A percentile compares a stretch with the other conserved stretches of the same genome.
phyloP scores from a whole-genome alignment of 1,284 basidiomycete genomes.

The Salmacisia buchloeana region DNA sequence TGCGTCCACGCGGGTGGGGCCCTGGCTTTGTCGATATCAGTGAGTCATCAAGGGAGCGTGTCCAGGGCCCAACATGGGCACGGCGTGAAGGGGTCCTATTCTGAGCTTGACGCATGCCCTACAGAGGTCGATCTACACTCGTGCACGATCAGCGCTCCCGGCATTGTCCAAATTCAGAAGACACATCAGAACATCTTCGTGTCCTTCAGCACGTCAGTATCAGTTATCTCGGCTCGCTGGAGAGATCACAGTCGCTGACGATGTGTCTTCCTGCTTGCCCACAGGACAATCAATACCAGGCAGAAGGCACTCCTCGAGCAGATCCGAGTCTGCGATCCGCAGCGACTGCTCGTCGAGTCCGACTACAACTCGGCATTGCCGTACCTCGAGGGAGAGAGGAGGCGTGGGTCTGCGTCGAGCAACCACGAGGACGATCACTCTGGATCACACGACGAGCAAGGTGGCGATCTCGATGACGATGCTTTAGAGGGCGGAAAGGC shows the following conservation, averaged over 20 bases:
- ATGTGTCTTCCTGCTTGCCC: neutral
- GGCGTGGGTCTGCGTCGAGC: no score
- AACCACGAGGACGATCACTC: no score
- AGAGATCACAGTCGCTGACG: neutral
- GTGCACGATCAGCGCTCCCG: conserved; percentile 39
- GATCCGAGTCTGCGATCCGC: conserved; percentile 21
- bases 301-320: conserved; percentile 25
- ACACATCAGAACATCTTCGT: conserved; percentile 38
- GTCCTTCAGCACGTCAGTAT: conserved; percentile 31
- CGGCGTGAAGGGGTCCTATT: neutral
- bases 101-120: neutral
- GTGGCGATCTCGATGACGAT: no score
- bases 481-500: no score
- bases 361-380: conserved; percentile 28
- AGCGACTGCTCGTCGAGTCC: conserved; percentile 34
- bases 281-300: conserved; percentile 33
- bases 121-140: conserved; percentile 34
- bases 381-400: no score
- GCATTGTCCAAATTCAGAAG: conserved; percentile 28
- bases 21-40: conserved; percentile 16
- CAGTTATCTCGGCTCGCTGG: neutral
- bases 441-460: no score
- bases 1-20: conserved; percentile 16
- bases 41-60: neutral
- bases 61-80: no score